Base-by-base conservation (phyloP, 495 filamentous ascomycete genomes). In the Penicillium manginii region DNA sequence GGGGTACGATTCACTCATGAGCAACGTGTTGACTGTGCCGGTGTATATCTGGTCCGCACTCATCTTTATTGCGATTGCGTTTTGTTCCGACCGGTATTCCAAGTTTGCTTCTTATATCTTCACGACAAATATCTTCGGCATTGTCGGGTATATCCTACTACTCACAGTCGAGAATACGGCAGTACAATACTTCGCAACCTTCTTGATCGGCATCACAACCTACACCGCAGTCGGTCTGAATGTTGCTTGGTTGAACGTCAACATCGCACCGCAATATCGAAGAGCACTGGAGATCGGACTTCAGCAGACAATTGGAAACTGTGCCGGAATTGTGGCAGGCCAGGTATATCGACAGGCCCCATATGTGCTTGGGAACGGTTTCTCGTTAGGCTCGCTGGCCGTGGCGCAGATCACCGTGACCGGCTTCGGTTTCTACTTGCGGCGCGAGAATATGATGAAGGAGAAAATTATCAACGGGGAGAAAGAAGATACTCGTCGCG, bases 281-380 rank as follows among this genome's bases (percentile, higher is more conserved):
- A 77, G 84, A 5, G 80, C 84, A 0, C 70, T 81, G 6, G 81
- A 77, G 5, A 81, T 84, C 53, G 84, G 84, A 1, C 58, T 86
- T 26, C 82, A 86, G 50, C 78, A 83, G 22, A 89, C 84, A 0
- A 73, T 86, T 17, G 84, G 80, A 0, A 87, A 86, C 51, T 79
- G 75, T 17, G 84, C 82, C 0, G 82, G 80, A 10, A 78, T 84
- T 18, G 76, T 84, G 6, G 78, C 78, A 0, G 79, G 79, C 0
- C 82, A 84, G 59, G 75, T 84, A 1, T 84, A 84, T 63, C 72
- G 79, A 9, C 69, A 60, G 0, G 64, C 73, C n/a, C 82, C 82
- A 7, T 85, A 83, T 57, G 71, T 77, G 11, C 60, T 84, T 9
- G 81, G 81, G 0, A 78, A 84, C 47, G 58, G 67, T 6, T 83